Percentiles rank a stretch among this genome's conserved stretches.
phyloP scores from a whole-genome alignment of 1,284 basidiomycete genomes.

The Rhodotorula sp. region DNA sequence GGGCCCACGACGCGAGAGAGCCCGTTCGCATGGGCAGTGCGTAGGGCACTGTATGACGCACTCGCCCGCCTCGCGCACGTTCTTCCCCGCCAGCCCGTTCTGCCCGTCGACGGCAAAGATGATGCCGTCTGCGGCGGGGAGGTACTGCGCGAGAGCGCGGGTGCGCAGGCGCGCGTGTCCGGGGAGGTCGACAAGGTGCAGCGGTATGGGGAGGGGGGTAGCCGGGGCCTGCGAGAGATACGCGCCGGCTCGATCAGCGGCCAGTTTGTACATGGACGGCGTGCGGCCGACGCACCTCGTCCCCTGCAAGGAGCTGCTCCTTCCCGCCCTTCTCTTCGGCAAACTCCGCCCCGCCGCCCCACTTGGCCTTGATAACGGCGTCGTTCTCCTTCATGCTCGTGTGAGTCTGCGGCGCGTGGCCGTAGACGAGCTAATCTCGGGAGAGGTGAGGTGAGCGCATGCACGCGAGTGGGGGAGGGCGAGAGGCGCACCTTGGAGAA shows the following conservation, averaged over 20 bases:
- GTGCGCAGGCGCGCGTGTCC: slow-evolving; percentile 46
- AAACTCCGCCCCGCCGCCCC: neutral
- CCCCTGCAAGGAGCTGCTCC: neutral
- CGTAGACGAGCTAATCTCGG: slow-evolving; percentile 39
- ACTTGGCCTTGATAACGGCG: slow-evolving; percentile 31
- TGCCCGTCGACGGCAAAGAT: slow-evolving; percentile 43
- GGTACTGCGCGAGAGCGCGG: slow-evolving; percentile 43
- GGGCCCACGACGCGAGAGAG: too few species aligned
- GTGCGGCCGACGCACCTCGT: neutral
- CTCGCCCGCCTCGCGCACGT: slow-evolving; percentile 44
- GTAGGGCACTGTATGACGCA: too few species aligned
- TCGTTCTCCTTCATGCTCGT: slow-evolving; percentile 46
- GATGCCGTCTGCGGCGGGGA: slow-evolving; percentile 41
- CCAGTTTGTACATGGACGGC: too few species aligned
- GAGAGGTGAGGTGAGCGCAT: neutral
- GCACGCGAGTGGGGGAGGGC: too few species aligned
- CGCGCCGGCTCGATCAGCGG: neutral
- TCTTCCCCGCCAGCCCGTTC: slow-evolving; percentile 38
- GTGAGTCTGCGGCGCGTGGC: slow-evolving; percentile 34
- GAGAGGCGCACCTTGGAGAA: slow-evolving; percentile 38
- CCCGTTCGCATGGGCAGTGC: too few species aligned
- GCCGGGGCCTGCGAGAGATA: slow-evolving; percentile 5
- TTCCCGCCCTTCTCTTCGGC: slow-evolving; percentile 1
- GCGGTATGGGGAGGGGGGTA: slow-evolving; percentile 6
- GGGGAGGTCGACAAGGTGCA: slow-evolving; percentile 44